A percentile compares a stretch with the other conserved stretches of the same genome.
Evolutionary conservation across 441 rosid genomes (phyloP).

Genomic region (Flueggea neowawraea): DNA sequence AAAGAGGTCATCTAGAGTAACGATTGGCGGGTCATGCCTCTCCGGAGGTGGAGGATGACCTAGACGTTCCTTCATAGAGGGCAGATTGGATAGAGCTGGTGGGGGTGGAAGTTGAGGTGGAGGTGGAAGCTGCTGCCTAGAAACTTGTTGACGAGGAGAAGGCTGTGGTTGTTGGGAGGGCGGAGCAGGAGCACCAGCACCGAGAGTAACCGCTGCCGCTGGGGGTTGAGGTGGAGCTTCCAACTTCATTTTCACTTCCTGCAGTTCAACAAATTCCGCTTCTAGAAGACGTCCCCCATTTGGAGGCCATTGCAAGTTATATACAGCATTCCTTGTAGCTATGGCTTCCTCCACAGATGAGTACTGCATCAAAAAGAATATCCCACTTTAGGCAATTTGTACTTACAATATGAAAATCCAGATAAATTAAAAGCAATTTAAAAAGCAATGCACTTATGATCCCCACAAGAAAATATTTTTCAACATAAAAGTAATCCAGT

Average conservation of each 20-base stretch:
- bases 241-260: conserved; percentile 63
- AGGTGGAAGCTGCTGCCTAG: conserved; percentile 62
- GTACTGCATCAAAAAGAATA: conserved; percentile 50
- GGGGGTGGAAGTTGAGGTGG: conserved; percentile 50
- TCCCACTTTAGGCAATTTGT: not conserved
- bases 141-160: conserved; percentile 43
- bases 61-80: conserved; percentile 47
- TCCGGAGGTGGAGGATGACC: conserved; percentile 63
- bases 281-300: conserved; percentile 83
- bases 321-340: conserved; percentile 83
- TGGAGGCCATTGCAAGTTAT: conserved; percentile 93
- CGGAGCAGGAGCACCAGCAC: conserved; percentile 30
- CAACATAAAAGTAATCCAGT: no score
- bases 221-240: conserved; percentile 62
- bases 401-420: not conserved
- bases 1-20: conserved; percentile 92
- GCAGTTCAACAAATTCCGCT: conserved; percentile 86
- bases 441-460: no score
- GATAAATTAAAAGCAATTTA: no score
- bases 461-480: no score
- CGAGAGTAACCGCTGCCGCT: conserved; percentile 26
- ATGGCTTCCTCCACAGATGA: conserved; percentile 81
- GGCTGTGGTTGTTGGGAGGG: conserved; percentile 47
- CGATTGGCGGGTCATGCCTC: conserved; percentile 75
- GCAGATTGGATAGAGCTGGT: conserved; percentile 47